Percentiles rank a stretch among this genome's conserved stretches.
Conservation (phyloP, 306 rosid species). For the Mimosa pudica region DNA sequence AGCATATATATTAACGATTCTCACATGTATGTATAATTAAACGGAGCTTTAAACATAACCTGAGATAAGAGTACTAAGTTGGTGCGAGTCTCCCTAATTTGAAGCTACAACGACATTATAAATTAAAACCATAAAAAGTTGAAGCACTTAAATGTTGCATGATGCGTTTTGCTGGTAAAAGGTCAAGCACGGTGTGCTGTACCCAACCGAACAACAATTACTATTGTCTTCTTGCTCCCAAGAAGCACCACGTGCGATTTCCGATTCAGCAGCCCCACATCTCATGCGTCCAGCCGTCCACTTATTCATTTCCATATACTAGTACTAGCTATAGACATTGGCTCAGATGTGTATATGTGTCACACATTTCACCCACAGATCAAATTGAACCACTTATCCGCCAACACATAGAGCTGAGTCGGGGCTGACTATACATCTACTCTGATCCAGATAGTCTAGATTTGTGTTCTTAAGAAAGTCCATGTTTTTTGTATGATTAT, state of each 20-base stretch:
- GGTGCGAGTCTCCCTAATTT: neutral
- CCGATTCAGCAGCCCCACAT: neutral
- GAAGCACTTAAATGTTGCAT: neutral
- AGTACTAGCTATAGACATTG: neutral
- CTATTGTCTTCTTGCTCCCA: neutral
- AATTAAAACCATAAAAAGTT: neutral
- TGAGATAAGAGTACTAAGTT: neutral
- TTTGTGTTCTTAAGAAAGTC: no score
- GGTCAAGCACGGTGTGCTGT: conserved; percentile 45
- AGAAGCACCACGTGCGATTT: neutral
- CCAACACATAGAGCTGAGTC: no score
- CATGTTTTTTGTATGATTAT: no score
- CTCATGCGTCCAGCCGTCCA: conserved; percentile 31
- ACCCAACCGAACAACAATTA: conserved; percentile 50
- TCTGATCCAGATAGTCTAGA: no score
- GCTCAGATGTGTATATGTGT: conserved; percentile 39
- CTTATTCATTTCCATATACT: neutral
- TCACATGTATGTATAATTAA: neutral
- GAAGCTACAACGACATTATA: neutral
- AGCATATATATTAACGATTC: neutral
- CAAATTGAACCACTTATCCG: neutral
- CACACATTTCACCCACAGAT: neutral
- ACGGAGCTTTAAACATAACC: neutral
- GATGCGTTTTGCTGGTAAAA: neutral
- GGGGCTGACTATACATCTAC: no score